These are phyloP conservation scores for Primulina eburnea DNA, from an alignment of 257 asterid species.

Conservation along the genomic window DNA sequence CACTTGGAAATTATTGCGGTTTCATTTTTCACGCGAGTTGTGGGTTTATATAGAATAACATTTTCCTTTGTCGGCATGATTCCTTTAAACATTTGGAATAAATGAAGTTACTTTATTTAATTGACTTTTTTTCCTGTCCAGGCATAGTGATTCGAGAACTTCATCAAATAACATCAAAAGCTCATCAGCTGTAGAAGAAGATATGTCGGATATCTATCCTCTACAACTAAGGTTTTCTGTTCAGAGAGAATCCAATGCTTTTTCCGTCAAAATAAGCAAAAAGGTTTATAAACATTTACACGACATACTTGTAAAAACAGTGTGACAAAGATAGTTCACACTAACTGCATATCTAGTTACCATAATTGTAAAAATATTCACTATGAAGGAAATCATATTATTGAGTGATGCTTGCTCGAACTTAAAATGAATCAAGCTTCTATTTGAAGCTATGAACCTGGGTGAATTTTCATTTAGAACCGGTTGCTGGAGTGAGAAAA, in stretches of 20 bases:
- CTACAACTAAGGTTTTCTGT: constrained; percentile 81
- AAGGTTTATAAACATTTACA: constrained; percentile 46
- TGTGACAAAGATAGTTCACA: background rate
- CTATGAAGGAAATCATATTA: background rate
- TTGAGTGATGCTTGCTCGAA: background rate
- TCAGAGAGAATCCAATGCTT: constrained; percentile 53
- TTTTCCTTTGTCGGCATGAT: background rate
- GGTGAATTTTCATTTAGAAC: background rate
- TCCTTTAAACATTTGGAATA: constrained; percentile 13
- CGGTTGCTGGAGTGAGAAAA: background rate
- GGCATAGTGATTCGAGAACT: constrained; percentile 83
- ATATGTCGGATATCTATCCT: constrained; percentile 88
- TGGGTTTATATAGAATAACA: background rate
- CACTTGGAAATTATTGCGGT: constrained; percentile 14
- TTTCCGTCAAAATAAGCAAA: constrained; percentile 82
- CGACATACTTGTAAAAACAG: background rate
- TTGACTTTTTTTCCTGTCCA: constrained; percentile 29
- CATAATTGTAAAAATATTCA: background rate
- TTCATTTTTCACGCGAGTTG: background rate
- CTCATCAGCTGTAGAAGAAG: constrained; percentile 64
- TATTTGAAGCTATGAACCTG: background rate
- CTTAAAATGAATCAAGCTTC: background rate
- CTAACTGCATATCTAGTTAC: background rate
- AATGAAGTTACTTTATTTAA: constrained; percentile 9
- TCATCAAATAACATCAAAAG: constrained; percentile 53